Conservation (phyloP, 2,329 filamentous ascomycete species). For the Chaetomiaceae sp. region DNA sequence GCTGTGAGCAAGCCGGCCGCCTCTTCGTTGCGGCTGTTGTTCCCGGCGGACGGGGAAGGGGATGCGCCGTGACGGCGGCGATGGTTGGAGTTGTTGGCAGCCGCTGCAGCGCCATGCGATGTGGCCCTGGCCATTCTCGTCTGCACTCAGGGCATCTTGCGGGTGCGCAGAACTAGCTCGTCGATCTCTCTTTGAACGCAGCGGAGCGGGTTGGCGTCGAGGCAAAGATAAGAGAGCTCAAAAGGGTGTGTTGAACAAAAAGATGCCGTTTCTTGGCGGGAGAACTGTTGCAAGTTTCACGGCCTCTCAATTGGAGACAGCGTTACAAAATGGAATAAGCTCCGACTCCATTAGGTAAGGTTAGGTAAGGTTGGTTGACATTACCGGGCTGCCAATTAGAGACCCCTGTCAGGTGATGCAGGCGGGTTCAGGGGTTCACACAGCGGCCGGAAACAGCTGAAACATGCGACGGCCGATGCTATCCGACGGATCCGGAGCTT, state of each 20-base stretch:
- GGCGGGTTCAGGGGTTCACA: constrained; percentile 7
- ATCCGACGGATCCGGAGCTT: constrained; percentile 2
- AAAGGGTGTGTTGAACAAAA: not conserved
- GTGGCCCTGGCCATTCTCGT: constrained; percentile 30
- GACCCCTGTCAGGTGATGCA: constrained; percentile 14
- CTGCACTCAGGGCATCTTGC: constrained; percentile 28
- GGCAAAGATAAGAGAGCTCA: no score
- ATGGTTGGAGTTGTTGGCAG: constrained; percentile 12
- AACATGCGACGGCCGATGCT: constrained; percentile 4
- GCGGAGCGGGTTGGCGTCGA: no score
- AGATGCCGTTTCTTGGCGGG: constrained; percentile 1
- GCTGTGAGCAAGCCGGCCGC: constrained; percentile 28
- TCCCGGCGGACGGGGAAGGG: not conserved
- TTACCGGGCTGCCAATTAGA: constrained; percentile 1
- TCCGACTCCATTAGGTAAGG: no score
- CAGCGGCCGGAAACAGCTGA: constrained; percentile 6
- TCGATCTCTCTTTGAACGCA: no score
- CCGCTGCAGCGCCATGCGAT: constrained; percentile 26
- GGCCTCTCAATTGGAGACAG: not conserved
- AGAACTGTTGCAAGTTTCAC: not conserved
- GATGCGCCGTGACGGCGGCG: no score
- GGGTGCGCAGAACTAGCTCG: constrained; percentile 8
- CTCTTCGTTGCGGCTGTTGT: constrained; percentile 21
- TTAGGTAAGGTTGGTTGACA: no score
- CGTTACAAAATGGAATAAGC: not conserved